Percentiles rank a stretch among this genome's conserved stretches.
These are phyloP conservation scores for Stephania japonica DNA, from an alignment of 164 flowering plant species.

Conservation along the genomic window DNA sequence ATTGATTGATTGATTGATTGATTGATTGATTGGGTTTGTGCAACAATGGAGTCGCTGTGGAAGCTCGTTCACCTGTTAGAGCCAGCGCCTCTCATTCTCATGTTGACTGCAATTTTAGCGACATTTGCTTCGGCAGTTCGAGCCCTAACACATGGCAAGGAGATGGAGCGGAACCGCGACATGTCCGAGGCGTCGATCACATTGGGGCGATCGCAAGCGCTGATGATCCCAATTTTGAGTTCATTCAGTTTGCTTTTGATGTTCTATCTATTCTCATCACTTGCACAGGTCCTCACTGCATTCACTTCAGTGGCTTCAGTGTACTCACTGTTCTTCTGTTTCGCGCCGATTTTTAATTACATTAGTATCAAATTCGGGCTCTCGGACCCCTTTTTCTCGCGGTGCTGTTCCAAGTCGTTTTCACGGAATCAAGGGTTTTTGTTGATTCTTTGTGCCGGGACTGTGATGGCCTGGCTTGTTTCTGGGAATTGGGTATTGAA, in stretches of 20 bases:
- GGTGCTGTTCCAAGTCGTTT: slow-evolving; percentile 75
- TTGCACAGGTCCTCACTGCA: slow-evolving; percentile 86
- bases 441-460: slow-evolving; percentile 35
- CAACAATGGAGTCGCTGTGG: slow-evolving; percentile 74
- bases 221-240: slow-evolving; percentile 90
- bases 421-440: slow-evolving; percentile 64
- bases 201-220: slow-evolving; percentile 77
- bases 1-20: neutral
- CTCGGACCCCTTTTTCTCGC: slow-evolving; percentile 61
- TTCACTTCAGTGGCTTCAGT: slow-evolving; percentile 74
- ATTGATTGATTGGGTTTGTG: neutral
- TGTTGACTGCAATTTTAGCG: slow-evolving; percentile 73
- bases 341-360: slow-evolving; percentile 55
- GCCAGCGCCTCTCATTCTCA: slow-evolving; percentile 72
- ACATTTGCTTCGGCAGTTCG: slow-evolving; percentile 83
- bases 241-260: slow-evolving; percentile 81
- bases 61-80: slow-evolving; percentile 70
- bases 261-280: slow-evolving; percentile 89
- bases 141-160: slow-evolving; percentile 76
- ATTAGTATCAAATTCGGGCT: slow-evolving; percentile 49
- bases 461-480: slow-evolving; percentile 76
- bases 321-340: slow-evolving; percentile 78
- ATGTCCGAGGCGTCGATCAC: slow-evolving; percentile 79
- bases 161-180: slow-evolving; percentile 82
- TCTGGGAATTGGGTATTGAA: slow-evolving; percentile 92